Evolutionary conservation across 805 yeast genomes (phyloP), one percentile per base, ranked within the genome.

Genomic region (Zygoascus biomembranicola): DNA sequence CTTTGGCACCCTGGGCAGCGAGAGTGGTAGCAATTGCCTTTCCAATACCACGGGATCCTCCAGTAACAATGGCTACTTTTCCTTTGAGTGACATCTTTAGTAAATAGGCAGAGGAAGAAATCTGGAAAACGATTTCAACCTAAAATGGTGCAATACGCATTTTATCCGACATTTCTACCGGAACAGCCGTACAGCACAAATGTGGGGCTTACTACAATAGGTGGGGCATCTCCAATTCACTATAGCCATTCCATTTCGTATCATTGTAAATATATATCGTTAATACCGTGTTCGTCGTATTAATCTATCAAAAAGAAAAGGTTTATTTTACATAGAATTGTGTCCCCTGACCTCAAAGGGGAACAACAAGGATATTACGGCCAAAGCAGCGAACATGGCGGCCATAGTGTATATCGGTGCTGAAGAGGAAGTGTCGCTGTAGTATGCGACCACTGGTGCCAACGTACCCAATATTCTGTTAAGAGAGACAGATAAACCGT

Each of bases 401-500:
- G 78, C 80, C 55, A 75, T 68, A 8, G 75, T 77, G 59, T 66
- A 77, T 19, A 77, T 73, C 1, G 80, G 80, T 1, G 75, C 78
- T 3, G 77, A 62, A 1, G 79, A 75, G n/a, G 69, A 61, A 47
- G 76, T 68, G 52, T 75, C 70, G 4, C 77, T 77, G 56, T 66
- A 73, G 50, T 69, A 75, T 11, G 75, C 78, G 52, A 77, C 73
- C 41, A 76, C 69, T 23, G 80, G 79, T 2, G 79, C 76, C 59
- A 75, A 73, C 8, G 75, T 73, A 11, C 79, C 77, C 51, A 74
- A 59, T n/a, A 74, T 63, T 50, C 80, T 61, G 53, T 74, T 76
- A 35, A 73, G 71, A 6, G 80, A 79, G n/a, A 84, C 73, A 8
- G 82, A 78, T 16, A 82, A 59, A 2, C 85, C 84, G 44, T 77